Evolutionary conservation across 805 yeast species (phyloP).

Genomic region (Metschnikowia reukaufii): DNA sequence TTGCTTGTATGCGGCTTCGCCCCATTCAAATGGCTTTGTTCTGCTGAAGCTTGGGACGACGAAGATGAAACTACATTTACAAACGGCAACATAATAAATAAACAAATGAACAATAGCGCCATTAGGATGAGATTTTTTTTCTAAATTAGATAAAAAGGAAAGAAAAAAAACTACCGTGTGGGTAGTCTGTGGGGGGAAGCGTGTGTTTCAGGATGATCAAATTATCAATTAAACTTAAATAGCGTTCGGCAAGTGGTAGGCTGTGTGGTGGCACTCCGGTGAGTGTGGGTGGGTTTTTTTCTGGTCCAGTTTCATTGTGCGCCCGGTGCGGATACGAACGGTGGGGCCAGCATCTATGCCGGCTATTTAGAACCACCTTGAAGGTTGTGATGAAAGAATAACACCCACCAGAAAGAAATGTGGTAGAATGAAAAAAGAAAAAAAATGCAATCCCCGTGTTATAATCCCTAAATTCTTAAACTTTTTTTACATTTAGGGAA

Average conservation of each 20-base stretch:
- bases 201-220: too few species aligned
- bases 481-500: background rate
- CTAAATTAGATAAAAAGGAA: background rate
- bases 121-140: background rate
- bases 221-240: too few species aligned
- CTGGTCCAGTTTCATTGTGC: background rate
- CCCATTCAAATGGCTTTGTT: background rate
- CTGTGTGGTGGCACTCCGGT: background rate
- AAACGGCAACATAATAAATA: background rate
- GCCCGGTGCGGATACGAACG: background rate
- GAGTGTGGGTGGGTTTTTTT: background rate
- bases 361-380: background rate
- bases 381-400: background rate
- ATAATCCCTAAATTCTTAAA: background rate
- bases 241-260: background rate
- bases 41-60: background rate
- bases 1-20: conserved; percentile 2
- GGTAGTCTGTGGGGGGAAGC: too few species aligned
- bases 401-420: background rate
- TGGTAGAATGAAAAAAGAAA: background rate
- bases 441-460: background rate
- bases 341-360: background rate
- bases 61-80: background rate
- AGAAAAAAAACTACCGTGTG: too few species aligned
- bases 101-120: background rate